Percentiles rank a stretch among this genome's conserved stretches.
Conservation (phyloP, 2,329 filamentous ascomycete species). For the Ceratocystis huliohia region DNA sequence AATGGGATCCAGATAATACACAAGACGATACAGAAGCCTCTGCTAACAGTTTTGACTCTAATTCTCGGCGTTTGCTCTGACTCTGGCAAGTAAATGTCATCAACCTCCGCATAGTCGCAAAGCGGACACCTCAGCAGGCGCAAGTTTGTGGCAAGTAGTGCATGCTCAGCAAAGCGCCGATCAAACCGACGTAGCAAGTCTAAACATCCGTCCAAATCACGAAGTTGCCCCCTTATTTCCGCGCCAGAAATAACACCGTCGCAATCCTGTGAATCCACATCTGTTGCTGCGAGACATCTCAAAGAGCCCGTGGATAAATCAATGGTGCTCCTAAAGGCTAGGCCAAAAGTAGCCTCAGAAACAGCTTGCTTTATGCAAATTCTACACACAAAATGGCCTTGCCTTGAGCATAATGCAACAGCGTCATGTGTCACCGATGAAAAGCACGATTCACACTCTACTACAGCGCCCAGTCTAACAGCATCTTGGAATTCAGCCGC, state of each 20-base stretch:
- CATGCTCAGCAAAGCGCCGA: conserved; percentile 64
- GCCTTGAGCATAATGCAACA: conserved; percentile 24
- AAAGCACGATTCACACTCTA: conserved; percentile 41
- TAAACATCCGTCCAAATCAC: not conserved
- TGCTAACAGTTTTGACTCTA: not conserved
- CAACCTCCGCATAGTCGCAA: conserved; percentile 80
- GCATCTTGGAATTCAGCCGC: conserved; percentile 37
- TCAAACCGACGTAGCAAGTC: conserved; percentile 67
- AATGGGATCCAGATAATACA: not conserved
- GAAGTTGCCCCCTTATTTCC: not conserved
- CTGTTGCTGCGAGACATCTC: conserved; percentile 45
- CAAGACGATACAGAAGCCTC: not conserved
- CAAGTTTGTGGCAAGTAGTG: conserved; percentile 57
- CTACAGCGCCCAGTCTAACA: conserved; percentile 33
- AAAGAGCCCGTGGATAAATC: conserved; percentile 60
- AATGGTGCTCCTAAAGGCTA: conserved; percentile 77
- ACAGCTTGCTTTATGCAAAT: conserved; percentile 70
- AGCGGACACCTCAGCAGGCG: conserved; percentile 78
- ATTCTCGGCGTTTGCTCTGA: not conserved
- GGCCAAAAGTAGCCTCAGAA: conserved; percentile 81
- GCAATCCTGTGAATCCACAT: not conserved
- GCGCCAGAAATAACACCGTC: not conserved
- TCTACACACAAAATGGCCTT: conserved; percentile 65
- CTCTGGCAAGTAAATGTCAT: conserved; percentile 50
- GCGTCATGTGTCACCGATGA: not conserved